Percentiles rank a stretch among this genome's conserved stretches.
These are phyloP conservation scores for Suillus subluteus DNA, from an alignment of 768 basidiomycete species.

Conservation along the genomic window DNA sequence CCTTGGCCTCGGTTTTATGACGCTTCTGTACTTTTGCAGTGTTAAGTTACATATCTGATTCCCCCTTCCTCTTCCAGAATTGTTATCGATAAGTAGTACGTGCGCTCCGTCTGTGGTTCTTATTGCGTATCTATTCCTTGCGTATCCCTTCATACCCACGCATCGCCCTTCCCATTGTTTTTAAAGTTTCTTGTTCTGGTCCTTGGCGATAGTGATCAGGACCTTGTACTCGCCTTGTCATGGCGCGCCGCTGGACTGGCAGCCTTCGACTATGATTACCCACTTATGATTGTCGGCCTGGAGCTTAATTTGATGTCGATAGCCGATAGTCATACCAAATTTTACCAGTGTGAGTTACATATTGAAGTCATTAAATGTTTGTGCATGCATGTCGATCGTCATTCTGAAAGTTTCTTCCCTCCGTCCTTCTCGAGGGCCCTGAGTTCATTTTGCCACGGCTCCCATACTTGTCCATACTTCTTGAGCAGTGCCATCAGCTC, in stretches of 20 bases:
- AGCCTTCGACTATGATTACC: neutral
- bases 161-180: neutral
- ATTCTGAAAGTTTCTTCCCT: slow-evolving; percentile 58
- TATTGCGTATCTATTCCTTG: slow-evolving; percentile 14
- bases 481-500: slow-evolving; percentile 75
- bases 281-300: slow-evolving; percentile 3
- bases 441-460: slow-evolving; percentile 83
- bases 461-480: slow-evolving; percentile 88
- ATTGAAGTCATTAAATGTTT: neutral
- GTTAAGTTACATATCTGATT: neutral
- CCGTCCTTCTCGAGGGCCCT: slow-evolving; percentile 67
- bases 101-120: neutral
- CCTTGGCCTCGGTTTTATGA: slow-evolving; percentile 3
- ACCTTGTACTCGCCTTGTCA: slow-evolving; percentile 13
- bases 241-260: slow-evolving; percentile 8
- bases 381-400: slow-evolving; percentile 5
- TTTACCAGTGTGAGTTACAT: neutral
- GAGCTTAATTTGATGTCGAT: neutral
- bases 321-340: neutral
- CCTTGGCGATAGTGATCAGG: neutral
- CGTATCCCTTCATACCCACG: slow-evolving; percentile 9
- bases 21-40: slow-evolving; percentile 10
- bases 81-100: neutral
- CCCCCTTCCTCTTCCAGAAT: slow-evolving; percentile 1
- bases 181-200: neutral